Evolutionary conservation across 2,329 filamentous ascomycete genomes (phyloP), one percentile per base, ranked within the genome.

Genomic region (Colletotrichum sp.): DNA sequence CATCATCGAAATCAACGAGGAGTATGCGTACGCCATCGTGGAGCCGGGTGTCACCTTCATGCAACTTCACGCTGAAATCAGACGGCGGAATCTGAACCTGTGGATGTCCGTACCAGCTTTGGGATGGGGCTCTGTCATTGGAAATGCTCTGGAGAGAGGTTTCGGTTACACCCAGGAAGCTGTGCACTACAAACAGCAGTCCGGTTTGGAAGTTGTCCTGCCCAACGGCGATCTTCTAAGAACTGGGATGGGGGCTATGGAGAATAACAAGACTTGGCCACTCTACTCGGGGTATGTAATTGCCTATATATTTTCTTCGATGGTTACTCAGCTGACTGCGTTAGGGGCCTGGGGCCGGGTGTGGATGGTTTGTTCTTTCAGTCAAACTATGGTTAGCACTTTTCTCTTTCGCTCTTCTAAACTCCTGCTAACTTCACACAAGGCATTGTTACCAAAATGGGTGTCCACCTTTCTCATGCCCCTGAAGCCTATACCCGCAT

Each of bases 51-150:
- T 88, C 12, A 86, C 85, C 1, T 89, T 87, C 73, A 84, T 83
- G 27, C 84, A 87, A 64, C 80, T 89, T 0, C 86, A 86, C 70
- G 80, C 81, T 12, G 71, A 81, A 30, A 74, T 74, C 71, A 68
- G 64, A 19, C 27, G 59, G 19, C 65, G 86, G 85, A 82, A 85
- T 15, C 71, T 88, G 6, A 83, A 84, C 2, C 85, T 85, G 69
- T 88, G 87, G 87, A 86, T 85, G 87, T 1, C 80, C 88, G 8
- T 89, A 87, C 78, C 87, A 86, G 0, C 83, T 85, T 12, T 84
- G 80, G 61, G 79, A 81, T 29, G 80, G 66, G 59, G 65, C 8
- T 74, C 71, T 9, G 13, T 65, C 22, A 15, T 70, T 25, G 65
- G 71, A 3, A 70, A 74, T 34, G 57, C 72, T 11, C 77, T 86